Conservation (phyloP, 306 rosid species). For the Castanospermum australe region DNA sequence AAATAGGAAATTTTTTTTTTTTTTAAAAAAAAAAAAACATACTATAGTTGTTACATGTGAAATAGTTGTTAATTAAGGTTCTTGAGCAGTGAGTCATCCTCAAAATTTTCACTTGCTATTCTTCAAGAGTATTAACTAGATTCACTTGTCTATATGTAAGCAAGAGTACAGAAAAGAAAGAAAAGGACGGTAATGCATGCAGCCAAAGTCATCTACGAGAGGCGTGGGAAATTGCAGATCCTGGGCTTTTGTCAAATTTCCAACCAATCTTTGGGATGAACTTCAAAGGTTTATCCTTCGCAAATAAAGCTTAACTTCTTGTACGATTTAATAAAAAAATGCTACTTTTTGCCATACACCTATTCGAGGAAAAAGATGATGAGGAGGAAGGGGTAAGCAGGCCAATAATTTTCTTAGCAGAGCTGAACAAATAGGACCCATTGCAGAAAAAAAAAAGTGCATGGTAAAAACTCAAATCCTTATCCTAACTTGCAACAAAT, state of each 20-base stretch:
- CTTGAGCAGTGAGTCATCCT: not conserved
- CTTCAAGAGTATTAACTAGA: not conserved
- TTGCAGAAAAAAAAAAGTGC: not conserved
- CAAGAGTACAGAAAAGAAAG: not conserved
- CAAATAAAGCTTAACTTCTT: not conserved
- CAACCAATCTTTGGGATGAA: not conserved
- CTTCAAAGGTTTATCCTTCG: not conserved
- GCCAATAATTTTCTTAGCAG: not conserved
- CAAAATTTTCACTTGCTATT: not conserved
- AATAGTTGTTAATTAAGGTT: not conserved
- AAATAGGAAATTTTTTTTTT: not conserved
- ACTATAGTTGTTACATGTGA: not conserved
- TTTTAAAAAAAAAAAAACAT: not conserved
- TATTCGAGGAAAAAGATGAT: not conserved
- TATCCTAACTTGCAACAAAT: not conserved
- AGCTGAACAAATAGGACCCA: not conserved
- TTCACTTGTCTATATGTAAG: too few species aligned
- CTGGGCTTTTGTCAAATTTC: not conserved
- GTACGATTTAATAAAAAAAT: not conserved
- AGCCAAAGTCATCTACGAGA: constrained; percentile 3
- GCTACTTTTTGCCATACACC: not conserved
- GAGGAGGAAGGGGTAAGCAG: not conserved
- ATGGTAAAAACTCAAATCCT: not conserved
- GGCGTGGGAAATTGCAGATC: not conserved
- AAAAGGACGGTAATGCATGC: constrained; percentile 12